Conservation (phyloP, 352 stramenopile genomes). For the Thalassiosira mediterranea region DNA sequence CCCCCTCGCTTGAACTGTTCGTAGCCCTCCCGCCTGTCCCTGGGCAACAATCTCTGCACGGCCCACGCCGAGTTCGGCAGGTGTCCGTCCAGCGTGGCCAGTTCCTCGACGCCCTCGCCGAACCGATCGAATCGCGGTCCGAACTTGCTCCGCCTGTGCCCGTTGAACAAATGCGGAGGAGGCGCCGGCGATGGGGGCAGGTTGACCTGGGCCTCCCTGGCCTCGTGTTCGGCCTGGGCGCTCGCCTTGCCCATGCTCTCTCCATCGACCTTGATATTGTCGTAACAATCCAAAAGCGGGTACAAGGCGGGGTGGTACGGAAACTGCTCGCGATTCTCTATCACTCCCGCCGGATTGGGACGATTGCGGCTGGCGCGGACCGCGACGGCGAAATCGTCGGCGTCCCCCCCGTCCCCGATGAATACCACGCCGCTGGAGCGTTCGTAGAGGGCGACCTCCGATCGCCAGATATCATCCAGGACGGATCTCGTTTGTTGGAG, state of each 20-base stretch:
- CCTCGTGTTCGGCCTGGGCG: neutral
- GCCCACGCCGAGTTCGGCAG: conserved; percentile 57
- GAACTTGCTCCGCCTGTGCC: conserved; percentile 37
- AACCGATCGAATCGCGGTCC: conserved; percentile 32
- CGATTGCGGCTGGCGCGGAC: conserved; percentile 38
- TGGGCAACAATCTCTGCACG: conserved; percentile 43
- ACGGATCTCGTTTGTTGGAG: conserved; percentile 29
- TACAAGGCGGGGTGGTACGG: conserved; percentile 63
- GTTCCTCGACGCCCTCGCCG: conserved; percentile 39
- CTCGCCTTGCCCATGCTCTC: neutral
- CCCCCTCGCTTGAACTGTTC: conserved; percentile 1
- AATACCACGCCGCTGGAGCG: conserved; percentile 1
- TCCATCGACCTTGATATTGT: conserved; percentile 35
- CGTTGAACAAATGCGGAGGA: conserved; percentile 23
- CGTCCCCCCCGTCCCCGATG: neutral
- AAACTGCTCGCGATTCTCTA: conserved; percentile 54
- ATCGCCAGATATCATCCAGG: conserved; percentile 31
- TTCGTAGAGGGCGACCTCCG: conserved; percentile 44
- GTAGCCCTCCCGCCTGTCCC: conserved; percentile 31
- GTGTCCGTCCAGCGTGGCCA: conserved; percentile 34
- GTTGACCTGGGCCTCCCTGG: neutral
- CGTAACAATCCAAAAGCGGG: conserved; percentile 61
- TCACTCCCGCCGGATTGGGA: conserved; percentile 34
- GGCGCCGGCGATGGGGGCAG: conserved; percentile 34
- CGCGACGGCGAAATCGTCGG: neutral